phyloP scores from a whole-genome alignment of 2,329 filamentous ascomycete genomes.

The Periconia sp. region DNA sequence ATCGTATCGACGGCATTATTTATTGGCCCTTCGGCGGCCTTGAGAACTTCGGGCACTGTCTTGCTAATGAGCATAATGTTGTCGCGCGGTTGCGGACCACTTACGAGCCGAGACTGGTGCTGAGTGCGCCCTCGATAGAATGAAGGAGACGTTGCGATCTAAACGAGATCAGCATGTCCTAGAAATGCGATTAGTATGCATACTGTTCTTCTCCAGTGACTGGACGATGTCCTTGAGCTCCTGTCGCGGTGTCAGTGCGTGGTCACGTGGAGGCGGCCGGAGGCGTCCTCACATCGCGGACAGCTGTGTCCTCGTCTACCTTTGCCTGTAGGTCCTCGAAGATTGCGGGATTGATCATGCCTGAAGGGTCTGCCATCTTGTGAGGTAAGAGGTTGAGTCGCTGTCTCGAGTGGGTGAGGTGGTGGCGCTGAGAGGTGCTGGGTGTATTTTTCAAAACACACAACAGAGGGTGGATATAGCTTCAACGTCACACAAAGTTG shows the following conservation, averaged over 20 bases:
- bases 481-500: too few species aligned
- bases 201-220: constrained; percentile 77
- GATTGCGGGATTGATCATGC: constrained; percentile 78
- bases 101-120: constrained; percentile 71
- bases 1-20: constrained; percentile 74
- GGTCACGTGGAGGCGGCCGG: constrained; percentile 28
- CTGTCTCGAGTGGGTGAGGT: constrained; percentile 4
- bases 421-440: neutral
- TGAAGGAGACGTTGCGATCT: constrained; percentile 79
- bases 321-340: constrained; percentile 87
- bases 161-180: constrained; percentile 11
- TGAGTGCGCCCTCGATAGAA: constrained; percentile 88
- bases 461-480: too few species aligned
- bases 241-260: constrained; percentile 48
- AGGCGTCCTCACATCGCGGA: constrained; percentile 69
- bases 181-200: neutral
- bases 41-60: constrained; percentile 71
- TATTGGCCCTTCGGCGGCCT: constrained; percentile 73
- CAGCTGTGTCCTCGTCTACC: constrained; percentile 83
- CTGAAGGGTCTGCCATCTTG: constrained; percentile 41
- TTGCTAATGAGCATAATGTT: constrained; percentile 12
- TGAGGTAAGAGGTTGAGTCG: neutral
- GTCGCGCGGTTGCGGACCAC: constrained; percentile 30
- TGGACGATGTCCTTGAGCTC: constrained; percentile 82
- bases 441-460: too few species aligned